Conservation (phyloP, 352 stramenopile genomes). For the Phytophthora cactorum region DNA sequence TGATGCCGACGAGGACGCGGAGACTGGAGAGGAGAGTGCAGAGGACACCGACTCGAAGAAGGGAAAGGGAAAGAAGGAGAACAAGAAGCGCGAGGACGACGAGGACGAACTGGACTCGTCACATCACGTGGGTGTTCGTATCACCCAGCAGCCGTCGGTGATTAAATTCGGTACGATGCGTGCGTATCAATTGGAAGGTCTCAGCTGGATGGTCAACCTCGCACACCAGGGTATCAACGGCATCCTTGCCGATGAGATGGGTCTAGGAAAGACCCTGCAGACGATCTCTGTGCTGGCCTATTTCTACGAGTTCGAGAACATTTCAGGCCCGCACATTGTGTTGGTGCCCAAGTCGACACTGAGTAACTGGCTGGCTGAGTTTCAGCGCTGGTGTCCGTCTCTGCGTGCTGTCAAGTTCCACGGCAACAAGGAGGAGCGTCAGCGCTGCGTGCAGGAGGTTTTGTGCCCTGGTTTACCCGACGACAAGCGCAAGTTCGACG, state of each 20-base stretch:
- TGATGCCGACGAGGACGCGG: constrained; percentile 64
- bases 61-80: constrained; percentile 44
- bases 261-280: constrained; percentile 98
- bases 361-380: constrained; percentile 95
- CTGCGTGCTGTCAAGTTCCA: constrained; percentile 95
- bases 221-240: constrained; percentile 99
- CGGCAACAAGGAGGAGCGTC: constrained; percentile 89
- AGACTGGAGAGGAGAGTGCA: constrained; percentile 73
- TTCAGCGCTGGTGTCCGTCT: constrained; percentile 92
- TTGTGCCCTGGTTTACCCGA: constrained; percentile 87
- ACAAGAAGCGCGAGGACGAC: constrained; percentile 89
- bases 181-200: constrained; percentile 98
- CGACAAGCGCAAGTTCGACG: constrained; percentile 94
- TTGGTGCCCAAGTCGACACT: constrained; percentile 95
- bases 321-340: constrained; percentile 92
- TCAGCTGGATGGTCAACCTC: constrained; percentile 99
- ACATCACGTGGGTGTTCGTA: constrained; percentile 85
- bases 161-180: constrained; percentile 96
- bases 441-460: constrained; percentile 89
- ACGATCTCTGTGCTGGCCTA: constrained; percentile 90
- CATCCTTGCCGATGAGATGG: constrained; percentile 98
- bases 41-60: constrained; percentile 48
- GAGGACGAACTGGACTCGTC: constrained; percentile 79
- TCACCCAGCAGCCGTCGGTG: constrained; percentile 91
- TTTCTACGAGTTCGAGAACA: constrained; percentile 85